These are phyloP conservation scores for Fusarium cicatricum DNA, from an alignment of 2,329 filamentous ascomycete species.

Conservation along the genomic window DNA sequence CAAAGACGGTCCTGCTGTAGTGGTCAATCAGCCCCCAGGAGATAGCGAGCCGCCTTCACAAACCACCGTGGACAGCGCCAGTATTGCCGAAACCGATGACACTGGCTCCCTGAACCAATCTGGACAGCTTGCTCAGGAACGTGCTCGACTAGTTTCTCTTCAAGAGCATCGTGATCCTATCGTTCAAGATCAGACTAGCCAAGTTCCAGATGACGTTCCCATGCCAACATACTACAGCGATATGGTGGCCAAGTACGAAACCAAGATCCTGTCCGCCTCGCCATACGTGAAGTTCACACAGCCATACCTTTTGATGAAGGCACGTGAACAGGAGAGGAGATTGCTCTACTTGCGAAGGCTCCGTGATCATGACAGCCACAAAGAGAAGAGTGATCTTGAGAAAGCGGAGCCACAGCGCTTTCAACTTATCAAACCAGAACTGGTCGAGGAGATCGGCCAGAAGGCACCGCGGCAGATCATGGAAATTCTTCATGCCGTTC, in stretches of 20 bases:
- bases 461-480: constrained; percentile 86
- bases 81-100: constrained; percentile 41
- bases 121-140: constrained; percentile 37
- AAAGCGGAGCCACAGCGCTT: constrained; percentile 76
- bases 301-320: constrained; percentile 90
- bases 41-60: constrained; percentile 51
- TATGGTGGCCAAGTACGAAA: constrained; percentile 92
- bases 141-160: constrained; percentile 45
- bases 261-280: constrained; percentile 91
- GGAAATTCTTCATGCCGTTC: constrained; percentile 92
- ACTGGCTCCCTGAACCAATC: constrained; percentile 40
- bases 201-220: constrained; percentile 79
- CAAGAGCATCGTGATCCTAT: constrained; percentile 56
- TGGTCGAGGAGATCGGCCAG: constrained; percentile 86
- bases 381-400: constrained; percentile 65
- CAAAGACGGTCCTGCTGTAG: constrained; percentile 43
- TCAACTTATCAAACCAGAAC: constrained; percentile 90
- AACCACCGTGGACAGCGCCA: constrained; percentile 42
- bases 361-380: constrained; percentile 75
- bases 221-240: constrained; percentile 95
- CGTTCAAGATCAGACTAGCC: constrained; percentile 60
- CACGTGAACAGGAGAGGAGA: constrained; percentile 87
- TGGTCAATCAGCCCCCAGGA: constrained; percentile 48
- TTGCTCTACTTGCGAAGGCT: constrained; percentile 83
- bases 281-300: constrained; percentile 96